These are phyloP conservation scores for Hansenula lynferdii DNA, from an alignment of 1,139 yeast genomes.

Conservation along the genomic window DNA sequence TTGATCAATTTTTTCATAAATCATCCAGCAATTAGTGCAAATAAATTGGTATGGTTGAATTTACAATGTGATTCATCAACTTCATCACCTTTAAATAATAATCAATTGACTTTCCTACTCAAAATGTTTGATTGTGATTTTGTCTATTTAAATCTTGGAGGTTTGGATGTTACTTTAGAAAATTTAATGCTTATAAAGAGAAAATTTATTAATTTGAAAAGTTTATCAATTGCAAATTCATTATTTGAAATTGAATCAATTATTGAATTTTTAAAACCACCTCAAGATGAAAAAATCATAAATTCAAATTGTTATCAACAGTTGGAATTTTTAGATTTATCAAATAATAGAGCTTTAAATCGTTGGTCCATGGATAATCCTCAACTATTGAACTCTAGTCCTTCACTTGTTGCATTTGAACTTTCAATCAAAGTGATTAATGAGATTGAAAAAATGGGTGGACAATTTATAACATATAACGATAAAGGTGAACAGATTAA, in stretches of 20 bases:
- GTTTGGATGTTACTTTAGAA: conserved; percentile 57
- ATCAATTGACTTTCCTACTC: conserved; percentile 53
- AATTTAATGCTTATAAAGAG: conserved; percentile 52
- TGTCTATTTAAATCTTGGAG: conserved; percentile 61
- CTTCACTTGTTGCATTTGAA: conserved; percentile 35
- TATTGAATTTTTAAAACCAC: conserved; percentile 39
- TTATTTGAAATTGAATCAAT: conserved; percentile 46
- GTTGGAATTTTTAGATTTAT: conserved; percentile 44
- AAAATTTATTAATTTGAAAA: conserved; percentile 50
- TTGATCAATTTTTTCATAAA: conserved; percentile 64
- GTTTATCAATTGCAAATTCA: conserved; percentile 61
- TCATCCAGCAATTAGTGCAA: conserved; percentile 59
- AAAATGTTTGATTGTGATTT: conserved; percentile 38
- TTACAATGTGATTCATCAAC: conserved; percentile 70
- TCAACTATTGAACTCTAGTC: conserved; percentile 36
- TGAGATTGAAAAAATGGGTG: conserved; percentile 42
- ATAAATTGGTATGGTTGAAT: conserved; percentile 67
- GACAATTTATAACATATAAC: conserved; percentile 42
- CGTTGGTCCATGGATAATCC: conserved; percentile 51
- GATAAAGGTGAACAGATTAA: conserved; percentile 38
- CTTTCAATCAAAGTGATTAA: conserved; percentile 42
- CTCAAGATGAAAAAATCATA: conserved; percentile 12
- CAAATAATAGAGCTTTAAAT: conserved; percentile 43
- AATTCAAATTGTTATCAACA: conserved; percentile 22
- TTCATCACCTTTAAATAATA: conserved; percentile 55